A percentile compares a stretch with the other conserved stretches of the same genome.
Conservation (phyloP, 352 stramenopile genomes). For the Phytophthora pseudosyringae region DNA sequence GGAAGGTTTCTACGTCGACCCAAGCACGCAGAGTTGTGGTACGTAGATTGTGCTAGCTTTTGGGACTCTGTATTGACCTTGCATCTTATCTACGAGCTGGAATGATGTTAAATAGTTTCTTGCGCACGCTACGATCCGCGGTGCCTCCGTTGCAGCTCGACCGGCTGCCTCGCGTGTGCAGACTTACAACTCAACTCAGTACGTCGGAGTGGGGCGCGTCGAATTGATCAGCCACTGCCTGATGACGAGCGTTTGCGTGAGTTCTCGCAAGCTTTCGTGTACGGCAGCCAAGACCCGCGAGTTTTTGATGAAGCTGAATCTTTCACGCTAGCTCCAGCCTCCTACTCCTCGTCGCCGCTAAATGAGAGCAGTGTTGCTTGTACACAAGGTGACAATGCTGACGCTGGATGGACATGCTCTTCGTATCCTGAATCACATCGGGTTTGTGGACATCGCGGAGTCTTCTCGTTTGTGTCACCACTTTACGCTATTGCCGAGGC, state of each 20-base stretch:
- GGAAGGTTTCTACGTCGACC: constrained; percentile 87
- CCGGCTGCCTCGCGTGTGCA: constrained; percentile 85
- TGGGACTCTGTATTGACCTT: not conserved
- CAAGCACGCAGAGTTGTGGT: constrained; percentile 75
- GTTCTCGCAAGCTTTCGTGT: constrained; percentile 91
- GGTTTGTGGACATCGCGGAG: constrained; percentile 91
- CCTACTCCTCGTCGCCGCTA: constrained; percentile 27
- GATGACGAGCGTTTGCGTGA: constrained; percentile 90
- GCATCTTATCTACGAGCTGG: not conserved
- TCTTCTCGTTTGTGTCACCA: constrained; percentile 89
- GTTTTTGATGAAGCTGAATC: constrained; percentile 94
- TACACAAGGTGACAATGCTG: constrained; percentile 57
- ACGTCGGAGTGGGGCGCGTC: constrained; percentile 85
- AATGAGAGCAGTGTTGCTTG: constrained; percentile 71
- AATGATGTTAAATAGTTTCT: constrained; percentile 44
- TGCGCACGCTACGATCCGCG: constrained; percentile 92
- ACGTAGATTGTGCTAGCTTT: constrained; percentile 8
- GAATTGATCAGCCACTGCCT: constrained; percentile 72
- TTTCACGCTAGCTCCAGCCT: constrained; percentile 59
- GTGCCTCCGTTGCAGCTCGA: constrained; percentile 87
- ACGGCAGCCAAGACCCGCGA: constrained; percentile 87
- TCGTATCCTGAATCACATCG: constrained; percentile 66
- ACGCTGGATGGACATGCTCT: constrained; percentile 76
- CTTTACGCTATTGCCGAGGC: constrained; percentile 86
- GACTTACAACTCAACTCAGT: constrained; percentile 93